Evolutionary conservation across 768 basidiomycete genomes (phyloP).

Genomic region (Astraeus odoratus): DNA sequence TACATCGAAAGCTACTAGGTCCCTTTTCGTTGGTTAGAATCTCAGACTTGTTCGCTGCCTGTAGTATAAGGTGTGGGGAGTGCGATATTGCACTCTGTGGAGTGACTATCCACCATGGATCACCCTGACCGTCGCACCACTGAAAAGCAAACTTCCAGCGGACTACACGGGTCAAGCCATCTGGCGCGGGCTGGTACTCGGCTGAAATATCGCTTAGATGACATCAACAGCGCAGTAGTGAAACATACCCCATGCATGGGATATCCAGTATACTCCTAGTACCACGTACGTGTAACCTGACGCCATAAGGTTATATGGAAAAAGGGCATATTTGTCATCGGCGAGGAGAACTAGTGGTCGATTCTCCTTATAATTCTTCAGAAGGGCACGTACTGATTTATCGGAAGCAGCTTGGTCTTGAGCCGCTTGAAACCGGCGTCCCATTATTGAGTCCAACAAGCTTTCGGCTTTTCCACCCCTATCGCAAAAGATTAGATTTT

Average conservation of each 20-base stretch:
- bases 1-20: slow-evolving; percentile 30
- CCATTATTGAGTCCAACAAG: slow-evolving; percentile 33
- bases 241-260: slow-evolving; percentile 43
- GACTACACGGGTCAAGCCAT: slow-evolving; percentile 47
- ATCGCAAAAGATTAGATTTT: slow-evolving; percentile 1
- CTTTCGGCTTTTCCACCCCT: slow-evolving; percentile 70
- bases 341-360: slow-evolving; percentile 65
- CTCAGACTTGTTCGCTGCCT: neutral
- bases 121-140: slow-evolving; percentile 70
- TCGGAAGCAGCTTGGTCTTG: slow-evolving; percentile 65
- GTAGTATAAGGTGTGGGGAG: neutral
- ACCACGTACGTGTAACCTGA: slow-evolving; percentile 46
- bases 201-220: slow-evolving; percentile 30
- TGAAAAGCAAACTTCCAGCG: slow-evolving; percentile 81
- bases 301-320: slow-evolving; percentile 60
- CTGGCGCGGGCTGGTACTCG: slow-evolving; percentile 51
- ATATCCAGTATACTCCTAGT: slow-evolving; percentile 58
- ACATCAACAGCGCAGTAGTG: neutral
- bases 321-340: slow-evolving; percentile 66
- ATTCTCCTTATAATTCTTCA: slow-evolving; percentile 45
- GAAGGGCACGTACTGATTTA: slow-evolving; percentile 62
- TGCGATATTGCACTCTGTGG: neutral
- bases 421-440: slow-evolving; percentile 37
- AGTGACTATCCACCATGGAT: slow-evolving; percentile 42
- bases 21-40: neutral